A percentile compares a stretch with the other conserved stretches of the same genome.
Conservation (phyloP, 1,139 yeast genomes). For the Diutina scorzettiae region DNA sequence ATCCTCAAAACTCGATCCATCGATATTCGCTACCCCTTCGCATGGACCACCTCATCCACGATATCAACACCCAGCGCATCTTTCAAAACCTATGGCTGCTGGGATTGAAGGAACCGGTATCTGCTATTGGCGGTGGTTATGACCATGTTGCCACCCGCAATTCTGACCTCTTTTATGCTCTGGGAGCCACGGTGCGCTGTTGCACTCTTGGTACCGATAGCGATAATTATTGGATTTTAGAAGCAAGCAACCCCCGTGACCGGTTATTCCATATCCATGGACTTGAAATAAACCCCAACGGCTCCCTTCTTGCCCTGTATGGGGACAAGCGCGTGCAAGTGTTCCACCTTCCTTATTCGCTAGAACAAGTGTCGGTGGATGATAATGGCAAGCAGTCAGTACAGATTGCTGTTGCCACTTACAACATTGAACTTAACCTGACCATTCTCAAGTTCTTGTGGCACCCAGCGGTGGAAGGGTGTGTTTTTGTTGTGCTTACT, state of each 20-base stretch:
- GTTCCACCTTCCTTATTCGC: conserved; percentile 1
- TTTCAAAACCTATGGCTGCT: neutral
- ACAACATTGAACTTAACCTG: neutral
- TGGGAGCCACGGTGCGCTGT: neutral
- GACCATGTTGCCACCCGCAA: neutral
- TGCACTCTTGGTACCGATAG: neutral
- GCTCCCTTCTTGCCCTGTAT: neutral
- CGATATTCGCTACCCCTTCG: neutral
- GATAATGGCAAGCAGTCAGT: neutral
- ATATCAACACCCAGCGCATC: neutral
- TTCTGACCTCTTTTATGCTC: neutral
- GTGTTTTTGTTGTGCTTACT: neutral
- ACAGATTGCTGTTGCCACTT: neutral
- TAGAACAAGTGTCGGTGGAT: neutral
- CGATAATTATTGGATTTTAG: neutral
- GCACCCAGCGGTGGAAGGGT: neutral
- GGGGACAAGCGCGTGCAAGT: neutral
- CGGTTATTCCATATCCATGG: neutral
- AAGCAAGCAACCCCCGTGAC: neutral
- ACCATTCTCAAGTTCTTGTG: neutral
- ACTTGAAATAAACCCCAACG: neutral
- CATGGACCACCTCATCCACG: neutral
- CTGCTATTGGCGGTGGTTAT: neutral
- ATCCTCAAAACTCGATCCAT: too few relatives aligned
- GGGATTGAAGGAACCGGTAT: neutral